Evolutionary conservation across 83 land plant genomes (phyloP).

Genomic region (Larix sibirica): DNA sequence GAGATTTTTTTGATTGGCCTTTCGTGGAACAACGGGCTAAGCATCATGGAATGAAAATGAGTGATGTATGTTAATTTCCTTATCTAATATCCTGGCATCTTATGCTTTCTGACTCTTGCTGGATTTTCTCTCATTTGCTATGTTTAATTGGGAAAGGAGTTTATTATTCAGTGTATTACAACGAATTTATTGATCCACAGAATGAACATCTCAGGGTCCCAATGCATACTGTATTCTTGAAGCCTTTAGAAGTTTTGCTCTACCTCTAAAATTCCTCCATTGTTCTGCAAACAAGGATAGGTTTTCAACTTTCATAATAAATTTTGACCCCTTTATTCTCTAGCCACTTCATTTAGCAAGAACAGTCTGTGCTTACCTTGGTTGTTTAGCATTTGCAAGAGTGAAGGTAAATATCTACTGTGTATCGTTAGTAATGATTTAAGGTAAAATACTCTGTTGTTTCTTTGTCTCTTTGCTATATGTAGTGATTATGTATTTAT

Average conservation of each 20-base stretch:
- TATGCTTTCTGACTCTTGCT: neutral
- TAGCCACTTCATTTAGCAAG: neutral
- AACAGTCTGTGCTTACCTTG: neutral
- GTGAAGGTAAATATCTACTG: neutral
- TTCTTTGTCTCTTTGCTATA: neutral
- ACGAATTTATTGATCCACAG: neutral
- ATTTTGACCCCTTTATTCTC: neutral
- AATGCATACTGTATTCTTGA: neutral
- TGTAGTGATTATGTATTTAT: neutral
- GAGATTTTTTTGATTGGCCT: slow-evolving; percentile 99
- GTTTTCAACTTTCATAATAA: neutral
- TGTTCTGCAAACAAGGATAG: neutral
- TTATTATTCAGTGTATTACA: neutral
- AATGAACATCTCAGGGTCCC: neutral
- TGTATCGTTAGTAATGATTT: neutral
- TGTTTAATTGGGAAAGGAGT: neutral
- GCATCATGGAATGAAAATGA: slow-evolving; percentile 85
- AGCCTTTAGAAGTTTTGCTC: neutral
- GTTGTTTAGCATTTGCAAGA: neutral
- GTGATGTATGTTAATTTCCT: slow-evolving; percentile 60
- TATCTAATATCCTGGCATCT: neutral
- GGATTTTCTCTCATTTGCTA: neutral
- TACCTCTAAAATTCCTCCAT: neutral
- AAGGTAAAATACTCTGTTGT: neutral
- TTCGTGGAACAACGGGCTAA: slow-evolving; percentile 85